phyloP scores from a whole-genome alignment of 352 stramenopile species.

The Blastocystis sp. region DNA sequence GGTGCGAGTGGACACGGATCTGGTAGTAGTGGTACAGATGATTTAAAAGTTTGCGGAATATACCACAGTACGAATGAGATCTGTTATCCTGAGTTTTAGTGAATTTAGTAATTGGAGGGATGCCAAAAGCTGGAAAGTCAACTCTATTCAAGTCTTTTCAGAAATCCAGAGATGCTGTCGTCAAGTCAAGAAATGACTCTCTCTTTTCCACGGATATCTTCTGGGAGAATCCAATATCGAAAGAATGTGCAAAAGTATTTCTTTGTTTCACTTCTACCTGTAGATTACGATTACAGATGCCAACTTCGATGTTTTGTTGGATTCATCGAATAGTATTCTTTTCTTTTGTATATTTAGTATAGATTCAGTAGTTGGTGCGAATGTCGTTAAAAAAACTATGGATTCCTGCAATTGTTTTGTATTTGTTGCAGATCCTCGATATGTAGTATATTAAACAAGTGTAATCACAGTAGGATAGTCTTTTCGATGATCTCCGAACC shows the following conservation, averaged over 20 bases:
- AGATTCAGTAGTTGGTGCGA: neutral
- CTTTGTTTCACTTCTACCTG: neutral
- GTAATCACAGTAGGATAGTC: neutral
- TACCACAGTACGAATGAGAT: neutral
- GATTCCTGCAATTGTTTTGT: slow-evolving; percentile 19
- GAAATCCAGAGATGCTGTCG: too few species aligned
- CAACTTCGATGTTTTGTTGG: neutral
- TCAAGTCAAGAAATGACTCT: neutral
- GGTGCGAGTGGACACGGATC: neutral
- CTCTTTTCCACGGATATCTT: neutral
- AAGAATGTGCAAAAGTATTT: neutral
- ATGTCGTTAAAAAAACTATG: neutral
- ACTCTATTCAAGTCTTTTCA: neutral
- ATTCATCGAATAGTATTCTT: neutral
- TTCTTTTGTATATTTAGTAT: neutral
- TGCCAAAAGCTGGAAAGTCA: neutral
- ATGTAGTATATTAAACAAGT: neutral
- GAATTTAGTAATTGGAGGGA: slow-evolving; percentile 1
- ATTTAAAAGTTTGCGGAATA: neutral
- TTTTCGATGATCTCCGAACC: neutral
- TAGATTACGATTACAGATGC: neutral
- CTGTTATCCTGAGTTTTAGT: neutral
- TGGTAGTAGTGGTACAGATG: neutral
- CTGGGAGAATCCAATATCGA: neutral
- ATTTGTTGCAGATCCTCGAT: slow-evolving; percentile 8